Base-by-base conservation (phyloP, 305 asterid genomes). In the Rubia peregrina region DNA sequence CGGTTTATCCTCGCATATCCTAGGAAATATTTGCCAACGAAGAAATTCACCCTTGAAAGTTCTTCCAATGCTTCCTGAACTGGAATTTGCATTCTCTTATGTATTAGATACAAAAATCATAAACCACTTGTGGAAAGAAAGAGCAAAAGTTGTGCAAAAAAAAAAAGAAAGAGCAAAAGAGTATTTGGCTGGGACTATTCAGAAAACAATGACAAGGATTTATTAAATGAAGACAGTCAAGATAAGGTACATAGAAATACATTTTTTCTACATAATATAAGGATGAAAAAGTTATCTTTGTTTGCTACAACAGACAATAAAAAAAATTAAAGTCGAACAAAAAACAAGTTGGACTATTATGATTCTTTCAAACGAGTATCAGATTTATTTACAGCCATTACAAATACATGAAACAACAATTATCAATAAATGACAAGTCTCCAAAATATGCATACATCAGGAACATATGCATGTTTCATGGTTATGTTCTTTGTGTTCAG, bases 1-100 rank as follows among this genome's bases (percentile, higher is more conserved):
- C 73, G 99, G 96, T 80, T 83, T 85, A 61, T 94, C 96, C 81
- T 94, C 99, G 80, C 97, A 91, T 76, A 79, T 73, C 80, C 94
- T 84, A 61, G 98, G 98, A 83, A 94, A 91, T 77, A 94, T 72
- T 77, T 91, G 98, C 96, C 93, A 88, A 36, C 97, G 92, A 85
- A 86, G 76, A 80, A 94, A 94, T 78, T 90, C 99, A 22, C 99
- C 98, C 81, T 84, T 91, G 86, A 76, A 85, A 79, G 94, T 90
- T 88, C 99, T 86, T 62, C 99, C 99, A 40, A 94, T 91, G 90
- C 99, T 94, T 80, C 99, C 99, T 77, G 94, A 83, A 74, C 99
- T 94, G 96, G 72, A 83, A 75, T 71, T 64, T 69, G 69, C 68
- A 62, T 69, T 63, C 66, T 74, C 70, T 78, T 63, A 13, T 67